Evolutionary conservation across 306 rosid species (phyloP).

Genomic region (Albizia julibrissin): DNA sequence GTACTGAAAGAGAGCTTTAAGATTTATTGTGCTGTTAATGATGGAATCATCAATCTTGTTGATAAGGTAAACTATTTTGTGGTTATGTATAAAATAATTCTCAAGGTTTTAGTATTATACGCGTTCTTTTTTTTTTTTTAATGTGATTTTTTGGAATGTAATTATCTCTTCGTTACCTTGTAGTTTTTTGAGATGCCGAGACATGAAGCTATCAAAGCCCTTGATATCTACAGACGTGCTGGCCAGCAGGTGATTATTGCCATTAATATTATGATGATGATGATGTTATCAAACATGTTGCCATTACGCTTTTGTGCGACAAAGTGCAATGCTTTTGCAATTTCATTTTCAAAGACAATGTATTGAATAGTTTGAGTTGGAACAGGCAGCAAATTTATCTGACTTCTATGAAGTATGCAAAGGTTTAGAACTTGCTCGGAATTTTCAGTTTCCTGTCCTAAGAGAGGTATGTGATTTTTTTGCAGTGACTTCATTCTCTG

Average conservation of each 20-base stretch:
- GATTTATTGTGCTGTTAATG: slow-evolving; percentile 76
- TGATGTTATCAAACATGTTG: background rate
- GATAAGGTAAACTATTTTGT: slow-evolving; percentile 71
- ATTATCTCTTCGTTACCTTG: slow-evolving; percentile 25
- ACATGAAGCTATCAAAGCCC: slow-evolving; percentile 95
- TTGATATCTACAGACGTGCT: slow-evolving; percentile 93
- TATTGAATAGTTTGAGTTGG: slow-evolving; percentile 30
- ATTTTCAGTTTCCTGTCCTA: slow-evolving; percentile 95
- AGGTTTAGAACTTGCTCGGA: slow-evolving; percentile 97
- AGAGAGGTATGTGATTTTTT: slow-evolving; percentile 66
- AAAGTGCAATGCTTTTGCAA: slow-evolving; percentile 2
- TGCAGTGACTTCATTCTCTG: slow-evolving; percentile 21
- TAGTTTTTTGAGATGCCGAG: slow-evolving; percentile 99
- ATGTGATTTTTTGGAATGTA: background rate
- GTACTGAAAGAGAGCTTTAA: slow-evolving; percentile 99
- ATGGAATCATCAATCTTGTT: slow-evolving; percentile 97
- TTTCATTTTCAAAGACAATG: slow-evolving; percentile 28
- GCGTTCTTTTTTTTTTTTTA: background rate
- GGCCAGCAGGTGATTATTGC: slow-evolving; percentile 86
- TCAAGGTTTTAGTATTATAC: slow-evolving; percentile 1
- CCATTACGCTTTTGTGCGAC: background rate
- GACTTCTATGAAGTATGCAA: slow-evolving; percentile 92
- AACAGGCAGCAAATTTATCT: slow-evolving; percentile 86
- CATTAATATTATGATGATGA: background rate
- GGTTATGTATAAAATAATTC: background rate